A percentile compares a stretch with the other conserved stretches of the same genome.
Conservation (phyloP, 2,329 filamentous ascomycete genomes). For the Colletotrichum sansevieriae region DNA sequence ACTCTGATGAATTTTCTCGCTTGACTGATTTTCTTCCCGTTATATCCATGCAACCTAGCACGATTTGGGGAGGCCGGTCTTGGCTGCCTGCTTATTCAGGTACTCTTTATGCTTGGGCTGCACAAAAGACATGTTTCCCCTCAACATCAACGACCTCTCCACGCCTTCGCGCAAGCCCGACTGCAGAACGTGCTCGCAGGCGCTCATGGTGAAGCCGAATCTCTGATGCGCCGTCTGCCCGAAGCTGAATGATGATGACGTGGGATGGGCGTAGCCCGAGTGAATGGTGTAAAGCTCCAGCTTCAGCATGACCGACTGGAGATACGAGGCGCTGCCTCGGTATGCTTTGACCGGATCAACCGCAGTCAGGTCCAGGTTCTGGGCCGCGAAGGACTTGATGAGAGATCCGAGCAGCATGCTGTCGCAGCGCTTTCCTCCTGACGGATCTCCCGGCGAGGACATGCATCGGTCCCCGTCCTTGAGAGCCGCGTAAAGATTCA, state of each 20-base stretch:
- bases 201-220: conserved; percentile 4
- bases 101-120: conserved; percentile 25
- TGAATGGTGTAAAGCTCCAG: conserved; percentile 32
- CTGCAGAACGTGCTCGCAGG: conserved; percentile 21
- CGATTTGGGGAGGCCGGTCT: conserved; percentile 14
- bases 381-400: conserved; percentile 24
- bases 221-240: neutral
- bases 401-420: conserved; percentile 35
- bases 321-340: conserved; percentile 20
- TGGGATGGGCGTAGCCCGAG: conserved; percentile 7
- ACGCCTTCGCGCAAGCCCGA: conserved; percentile 4
- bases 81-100: conserved; percentile 25
- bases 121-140: neutral
- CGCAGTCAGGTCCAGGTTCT: conserved; percentile 13
- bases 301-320: conserved; percentile 19
- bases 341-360: conserved; percentile 13
- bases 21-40: too few relatives aligned
- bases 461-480: conserved; percentile 23
- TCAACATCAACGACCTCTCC: conserved; percentile 13
- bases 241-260: conserved; percentile 9
- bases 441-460: conserved; percentile 16
- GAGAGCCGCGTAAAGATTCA: conserved; percentile 10
- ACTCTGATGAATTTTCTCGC: too few relatives aligned
- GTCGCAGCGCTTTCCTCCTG: conserved; percentile 25
- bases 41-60: neutral